Conservation (phyloP, 345 rosid genomes). For the Aquilaria malaccensis region DNA sequence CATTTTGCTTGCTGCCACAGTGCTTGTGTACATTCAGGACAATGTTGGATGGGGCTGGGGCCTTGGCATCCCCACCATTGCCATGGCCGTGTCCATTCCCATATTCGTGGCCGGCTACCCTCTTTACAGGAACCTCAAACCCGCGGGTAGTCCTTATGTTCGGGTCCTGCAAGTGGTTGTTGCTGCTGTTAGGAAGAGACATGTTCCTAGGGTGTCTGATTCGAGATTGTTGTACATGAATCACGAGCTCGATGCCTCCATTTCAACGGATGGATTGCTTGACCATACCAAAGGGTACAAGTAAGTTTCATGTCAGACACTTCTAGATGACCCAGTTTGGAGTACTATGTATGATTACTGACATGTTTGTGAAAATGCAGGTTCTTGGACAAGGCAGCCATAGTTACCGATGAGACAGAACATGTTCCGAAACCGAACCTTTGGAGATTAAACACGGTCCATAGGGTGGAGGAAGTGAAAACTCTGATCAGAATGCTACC, state of each 20-base stretch:
- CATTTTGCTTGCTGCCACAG: constrained; percentile 44
- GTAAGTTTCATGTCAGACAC: constrained; percentile 17
- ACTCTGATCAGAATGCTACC: constrained; percentile 42
- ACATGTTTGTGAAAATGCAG: constrained; percentile 15
- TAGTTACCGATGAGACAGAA: constrained; percentile 22
- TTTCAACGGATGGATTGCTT: constrained; percentile 46
- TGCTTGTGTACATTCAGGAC: constrained; percentile 56
- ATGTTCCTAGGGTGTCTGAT: constrained; percentile 26
- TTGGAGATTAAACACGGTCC: constrained; percentile 46
- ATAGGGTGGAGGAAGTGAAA: constrained; percentile 46
- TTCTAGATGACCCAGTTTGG: too few species aligned
- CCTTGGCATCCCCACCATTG: constrained; percentile 51
- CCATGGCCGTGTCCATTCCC: constrained; percentile 47
- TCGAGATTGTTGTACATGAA: constrained; percentile 31
- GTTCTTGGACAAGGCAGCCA: constrained; percentile 46
- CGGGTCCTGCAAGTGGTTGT: constrained; percentile 44
- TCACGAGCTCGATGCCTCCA: constrained; percentile 44
- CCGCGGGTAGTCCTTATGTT: constrained; percentile 64
- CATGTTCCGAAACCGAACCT: constrained; percentile 19
- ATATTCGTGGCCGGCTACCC: constrained; percentile 42
- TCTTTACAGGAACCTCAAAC: constrained; percentile 53
- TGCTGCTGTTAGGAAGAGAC: constrained; percentile 52
- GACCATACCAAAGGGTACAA: constrained; percentile 35
- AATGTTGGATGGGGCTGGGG: constrained; percentile 69
- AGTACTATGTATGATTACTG: neutral